Conservation (phyloP, 148 eudicot genomes). For the Rhododendron kiyosumense region DNA sequence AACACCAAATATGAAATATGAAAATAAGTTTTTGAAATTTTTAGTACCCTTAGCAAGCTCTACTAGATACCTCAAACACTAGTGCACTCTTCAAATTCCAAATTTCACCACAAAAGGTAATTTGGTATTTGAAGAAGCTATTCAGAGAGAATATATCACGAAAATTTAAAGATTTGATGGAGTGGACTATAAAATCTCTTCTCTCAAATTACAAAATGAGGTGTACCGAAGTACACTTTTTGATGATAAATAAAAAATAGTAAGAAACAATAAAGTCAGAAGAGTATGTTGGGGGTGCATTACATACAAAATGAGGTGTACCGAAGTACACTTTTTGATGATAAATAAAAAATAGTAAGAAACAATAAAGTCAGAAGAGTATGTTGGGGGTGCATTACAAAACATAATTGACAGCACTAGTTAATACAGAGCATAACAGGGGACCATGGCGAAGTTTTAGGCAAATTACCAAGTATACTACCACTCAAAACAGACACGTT, state of each 20-base stretch:
- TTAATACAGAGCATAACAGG: not conserved
- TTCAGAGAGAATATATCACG: not conserved
- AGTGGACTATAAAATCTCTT: not conserved
- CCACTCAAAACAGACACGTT: not conserved
- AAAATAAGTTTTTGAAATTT: not conserved
- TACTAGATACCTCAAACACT: not conserved
- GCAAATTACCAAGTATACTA: not conserved
- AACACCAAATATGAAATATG: not conserved
- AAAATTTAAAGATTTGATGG: not conserved
- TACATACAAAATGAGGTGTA: not conserved
- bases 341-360: not conserved
- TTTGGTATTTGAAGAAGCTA: too few species aligned
- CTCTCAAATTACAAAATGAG: not conserved
- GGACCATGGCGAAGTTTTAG: not conserved
- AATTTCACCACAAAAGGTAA: not conserved
- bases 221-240: not conserved
- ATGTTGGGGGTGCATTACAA: not conserved
- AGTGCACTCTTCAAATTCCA: not conserved
- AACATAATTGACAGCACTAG: not conserved
- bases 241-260: not conserved
- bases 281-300: not conserved
- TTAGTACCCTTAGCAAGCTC: not conserved
- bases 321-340: not conserved
- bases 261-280: not conserved
- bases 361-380: not conserved